Evolutionary conservation across 371 early-diverging fungal species (phyloP), one percentile per base, ranked within the genome.

Genomic region (Thermomucor indicae-seudaticae): DNA sequence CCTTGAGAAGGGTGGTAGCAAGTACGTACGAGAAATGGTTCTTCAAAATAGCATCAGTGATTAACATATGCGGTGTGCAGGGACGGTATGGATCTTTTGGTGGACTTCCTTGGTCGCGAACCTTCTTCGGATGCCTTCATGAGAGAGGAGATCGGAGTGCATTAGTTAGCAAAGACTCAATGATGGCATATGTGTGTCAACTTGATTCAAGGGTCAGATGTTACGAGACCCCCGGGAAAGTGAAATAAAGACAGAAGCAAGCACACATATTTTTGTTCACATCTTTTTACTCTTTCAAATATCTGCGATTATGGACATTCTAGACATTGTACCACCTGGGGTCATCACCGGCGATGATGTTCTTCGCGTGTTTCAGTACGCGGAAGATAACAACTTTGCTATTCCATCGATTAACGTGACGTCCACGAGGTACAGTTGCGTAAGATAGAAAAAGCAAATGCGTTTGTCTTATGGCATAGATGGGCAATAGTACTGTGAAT

Each of bases 321-420:
- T 85, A 53, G 86, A 85, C 65, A 81, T 90, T 59, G 87, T 91
- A 58, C 88, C 90, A 53, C 71, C 91, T 65, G 93, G 93, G 52
- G 92, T 93, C 66, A 74, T 93, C 63, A 90, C 91, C 49, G 93
- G 93, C 53, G 85, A 93, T 62, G 75, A 91, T 64, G 83, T 92
- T 58, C 76, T 79, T 64, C 90, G 89, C 80, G 64, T 92, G 49
- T 86, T 88, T 53, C 69, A 84, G 54, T 91, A 91, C 59, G 72
- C 66, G 53, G 57, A 54, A 54, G 57, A 87, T 58, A 70, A 92
- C 63, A 64, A 74, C 23, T 92, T 91, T 57, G 93, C 93, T 56
- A 93, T 93, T 67, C 93, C 93, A 44, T 91, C 93, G 38, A 83
- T 93, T 71, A 93, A 93, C 80, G 90, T 89, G 79, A 92, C 92